Evolutionary conservation across 106 monocot genomes (phyloP), one percentile per base, ranked within the genome.

Genomic region (Dioscorea alata): DNA sequence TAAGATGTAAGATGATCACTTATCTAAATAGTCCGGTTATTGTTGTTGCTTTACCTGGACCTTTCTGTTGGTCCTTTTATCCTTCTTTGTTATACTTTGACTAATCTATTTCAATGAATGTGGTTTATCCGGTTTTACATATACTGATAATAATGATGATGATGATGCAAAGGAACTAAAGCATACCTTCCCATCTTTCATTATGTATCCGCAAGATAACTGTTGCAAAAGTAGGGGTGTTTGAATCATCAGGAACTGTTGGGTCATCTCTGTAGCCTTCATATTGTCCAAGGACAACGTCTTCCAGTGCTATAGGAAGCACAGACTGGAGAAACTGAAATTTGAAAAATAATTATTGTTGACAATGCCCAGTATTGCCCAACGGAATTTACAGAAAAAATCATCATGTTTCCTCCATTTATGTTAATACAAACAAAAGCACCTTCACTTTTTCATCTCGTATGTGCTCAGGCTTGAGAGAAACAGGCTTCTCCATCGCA

Each of bases 141-240:
- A n/a, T n/a, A n/a, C n/a, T n/a, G n/a, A n/a, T n/a, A n/a, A n/a
- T n/a, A n/a, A n/a, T n/a, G n/a, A n/a, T n/a, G n/a, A n/a, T n/a
- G n/a, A n/a, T n/a, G n/a, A n/a, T n/a, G n/a, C n/a, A 28, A 28
- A 28, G 28, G 54, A 56, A 60, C 34, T 34, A 61, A n/a, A n/a
- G n/a, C n/a, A n/a, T n/a, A 97, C 96, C 96, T 89, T 97, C 96
- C 96, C 96, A 97, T 97, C 96, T 86, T 86, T 97, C 96, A 81
- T 89, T 97, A 71, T 97, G 89, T 74, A 97, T 92, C 54, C 78
- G 65, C 34, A 97, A 63, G 69, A 97, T 61, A 25, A 89, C 82
- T 66, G 86, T 84, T 31, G 96, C 89, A 83, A 97, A 97, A 50
- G 96, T 92, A 33, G 96, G 96, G 25, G 96, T 97, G 70, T 97